A percentile compares a stretch with the other conserved stretches of the same genome.
Conservation (phyloP, 139 green algal species). For the Chlorella sorokiniana region DNA sequence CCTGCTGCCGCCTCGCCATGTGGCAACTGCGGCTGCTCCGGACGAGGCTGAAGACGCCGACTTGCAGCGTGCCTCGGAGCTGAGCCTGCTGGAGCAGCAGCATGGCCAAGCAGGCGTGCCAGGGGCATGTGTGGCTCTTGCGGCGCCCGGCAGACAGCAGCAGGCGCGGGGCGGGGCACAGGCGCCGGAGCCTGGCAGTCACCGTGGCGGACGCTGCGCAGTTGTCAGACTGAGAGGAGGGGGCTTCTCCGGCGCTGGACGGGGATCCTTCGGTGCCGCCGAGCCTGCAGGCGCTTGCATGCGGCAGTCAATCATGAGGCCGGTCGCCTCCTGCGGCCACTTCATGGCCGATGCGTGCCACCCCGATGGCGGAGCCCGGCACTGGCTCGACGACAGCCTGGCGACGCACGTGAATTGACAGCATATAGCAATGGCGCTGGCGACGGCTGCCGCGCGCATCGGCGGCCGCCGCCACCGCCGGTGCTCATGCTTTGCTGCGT, state of each 20-base stretch:
- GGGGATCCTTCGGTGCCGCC: no score
- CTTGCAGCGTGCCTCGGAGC: slow-evolving; percentile 14
- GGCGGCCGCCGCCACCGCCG: slow-evolving; percentile 30
- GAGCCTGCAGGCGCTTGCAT: slow-evolving; percentile 22
- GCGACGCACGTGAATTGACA: no score
- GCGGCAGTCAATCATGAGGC: slow-evolving; percentile 40
- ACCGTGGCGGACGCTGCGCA: not conserved
- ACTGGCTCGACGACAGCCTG: slow-evolving; percentile 48
- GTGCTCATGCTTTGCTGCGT: slow-evolving; percentile 60
- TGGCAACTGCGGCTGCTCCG: not conserved
- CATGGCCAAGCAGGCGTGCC: no score
- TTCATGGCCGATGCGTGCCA: slow-evolving; percentile 46
- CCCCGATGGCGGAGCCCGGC: slow-evolving; percentile 30
- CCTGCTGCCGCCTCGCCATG: not conserved
- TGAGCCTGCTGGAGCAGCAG: slow-evolving; percentile 13
- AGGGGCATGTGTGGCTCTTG: no score
- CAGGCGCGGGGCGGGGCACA: not conserved
- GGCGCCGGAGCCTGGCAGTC: not conserved
- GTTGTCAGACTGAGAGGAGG: not conserved
- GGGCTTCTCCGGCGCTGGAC: not conserved
- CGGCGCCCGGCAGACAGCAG: not conserved
- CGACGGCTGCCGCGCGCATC: no score
- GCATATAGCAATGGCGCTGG: slow-evolving; percentile 8
- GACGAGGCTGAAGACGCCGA: slow-evolving; percentile 2
- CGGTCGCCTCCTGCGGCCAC: slow-evolving; percentile 39